These are phyloP conservation scores for Beauveria asiatica DNA, from an alignment of 2,329 filamentous ascomycete species.

Conservation along the genomic window DNA sequence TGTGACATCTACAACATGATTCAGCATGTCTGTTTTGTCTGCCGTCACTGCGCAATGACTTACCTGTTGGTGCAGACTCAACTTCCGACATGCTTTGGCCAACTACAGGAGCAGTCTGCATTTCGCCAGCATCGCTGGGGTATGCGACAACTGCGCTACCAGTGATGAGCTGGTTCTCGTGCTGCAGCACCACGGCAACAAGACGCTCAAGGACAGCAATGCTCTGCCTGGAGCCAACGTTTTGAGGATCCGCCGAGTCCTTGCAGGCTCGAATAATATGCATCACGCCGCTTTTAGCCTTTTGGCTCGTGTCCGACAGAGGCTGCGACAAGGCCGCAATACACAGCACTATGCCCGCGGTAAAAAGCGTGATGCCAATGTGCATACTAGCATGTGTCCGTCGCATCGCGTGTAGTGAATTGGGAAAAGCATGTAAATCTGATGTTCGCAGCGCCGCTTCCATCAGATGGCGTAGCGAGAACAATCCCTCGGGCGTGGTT, in stretches of 20 bases:
- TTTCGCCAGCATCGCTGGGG: neutral
- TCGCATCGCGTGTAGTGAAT: neutral
- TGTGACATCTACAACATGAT: neutral
- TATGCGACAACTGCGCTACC: neutral
- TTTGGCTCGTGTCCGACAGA: constrained; percentile 2
- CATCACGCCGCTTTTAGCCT: constrained; percentile 9
- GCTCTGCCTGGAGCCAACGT: constrained; percentile 6
- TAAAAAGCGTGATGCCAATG: constrained; percentile 11
- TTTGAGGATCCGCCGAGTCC: neutral
- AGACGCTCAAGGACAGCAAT: constrained; percentile 10
- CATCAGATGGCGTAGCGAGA: neutral
- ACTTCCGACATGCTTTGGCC: neutral
- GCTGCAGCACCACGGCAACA: constrained; percentile 6
- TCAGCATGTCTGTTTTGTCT: neutral
- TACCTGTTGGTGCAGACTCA: neutral
- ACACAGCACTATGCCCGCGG: constrained; percentile 10
- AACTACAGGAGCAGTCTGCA: neutral
- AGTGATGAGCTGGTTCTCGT: constrained; percentile 10
- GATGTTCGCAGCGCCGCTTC: constrained; percentile 5
- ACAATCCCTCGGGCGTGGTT: neutral
- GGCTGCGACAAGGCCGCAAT: constrained; percentile 5
- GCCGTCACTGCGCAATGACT: neutral
- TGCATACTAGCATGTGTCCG: constrained; percentile 10
- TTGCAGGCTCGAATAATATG: constrained; percentile 9
- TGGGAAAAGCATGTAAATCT: neutral